These are phyloP conservation scores for Neurospora sp. DNA, from an alignment of 495 filamentous ascomycete species.

Conservation along the genomic window DNA sequence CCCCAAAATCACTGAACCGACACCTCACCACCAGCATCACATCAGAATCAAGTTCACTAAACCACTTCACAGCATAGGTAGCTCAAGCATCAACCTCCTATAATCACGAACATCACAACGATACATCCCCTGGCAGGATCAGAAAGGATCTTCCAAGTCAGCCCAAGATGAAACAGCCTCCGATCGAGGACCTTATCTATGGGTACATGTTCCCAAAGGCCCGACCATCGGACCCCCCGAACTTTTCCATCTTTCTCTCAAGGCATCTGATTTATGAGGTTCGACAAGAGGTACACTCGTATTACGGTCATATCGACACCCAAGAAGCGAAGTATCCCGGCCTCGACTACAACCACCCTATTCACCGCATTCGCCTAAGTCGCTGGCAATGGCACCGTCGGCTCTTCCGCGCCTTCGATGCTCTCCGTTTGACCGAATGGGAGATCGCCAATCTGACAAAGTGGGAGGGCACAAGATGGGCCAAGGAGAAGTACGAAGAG, in stretches of 20 bases:
- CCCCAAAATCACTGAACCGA: not conserved
- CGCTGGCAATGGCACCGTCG: conserved; percentile 73
- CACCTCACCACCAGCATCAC: not conserved
- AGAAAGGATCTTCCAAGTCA: not conserved
- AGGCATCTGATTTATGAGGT: conserved; percentile 78
- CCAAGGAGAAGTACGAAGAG: conserved; percentile 71
- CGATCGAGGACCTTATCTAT: conserved; percentile 45
- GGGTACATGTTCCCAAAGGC: conserved; percentile 45
- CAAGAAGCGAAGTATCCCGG: conserved; percentile 87
- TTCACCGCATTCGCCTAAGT: conserved; percentile 74
- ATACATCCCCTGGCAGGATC: not conserved
- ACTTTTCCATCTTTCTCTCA: conserved; percentile 43
- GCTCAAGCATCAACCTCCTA: not conserved
- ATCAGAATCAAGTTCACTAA: not conserved
- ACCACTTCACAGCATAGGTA: not conserved
- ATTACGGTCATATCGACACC: conserved; percentile 77
- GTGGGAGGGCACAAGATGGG: conserved; percentile 92
- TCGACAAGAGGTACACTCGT: conserved; percentile 70
- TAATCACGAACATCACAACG: not conserved
- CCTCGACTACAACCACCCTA: conserved; percentile 70
- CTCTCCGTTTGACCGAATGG: conserved; percentile 58
- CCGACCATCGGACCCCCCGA: conserved; percentile 38
- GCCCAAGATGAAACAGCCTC: conserved; percentile 42
- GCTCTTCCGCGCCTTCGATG: conserved; percentile 76
- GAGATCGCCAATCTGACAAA: conserved; percentile 75